Percentiles rank a stretch among this genome's conserved stretches.
These are phyloP conservation scores for Aspergillus olivimuriae DNA, from an alignment of 495 filamentous ascomycete genomes.

Conservation along the genomic window DNA sequence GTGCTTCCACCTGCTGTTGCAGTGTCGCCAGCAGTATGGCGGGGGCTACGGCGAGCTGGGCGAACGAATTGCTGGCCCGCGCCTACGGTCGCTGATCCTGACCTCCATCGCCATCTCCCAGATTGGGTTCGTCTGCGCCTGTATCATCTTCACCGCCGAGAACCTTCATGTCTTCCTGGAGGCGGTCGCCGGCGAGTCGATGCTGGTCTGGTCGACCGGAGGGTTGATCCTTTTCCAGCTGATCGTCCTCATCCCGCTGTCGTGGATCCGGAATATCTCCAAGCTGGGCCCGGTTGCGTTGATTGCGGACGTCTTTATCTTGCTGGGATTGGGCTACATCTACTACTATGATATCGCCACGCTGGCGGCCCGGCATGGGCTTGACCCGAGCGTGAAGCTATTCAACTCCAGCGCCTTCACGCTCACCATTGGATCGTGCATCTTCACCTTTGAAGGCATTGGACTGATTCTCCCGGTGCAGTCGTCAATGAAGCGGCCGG, in stretches of 20 bases:
- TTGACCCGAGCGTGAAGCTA: constrained; percentile 64
- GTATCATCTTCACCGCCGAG: constrained; percentile 89
- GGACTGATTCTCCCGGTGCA: constrained; percentile 92
- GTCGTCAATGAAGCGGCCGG: constrained; percentile 77
- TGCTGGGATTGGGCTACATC: constrained; percentile 78
- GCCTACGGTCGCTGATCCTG: constrained; percentile 73
- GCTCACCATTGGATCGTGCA: constrained; percentile 87
- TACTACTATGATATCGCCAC: constrained; percentile 86
- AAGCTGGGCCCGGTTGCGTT: constrained; percentile 78
- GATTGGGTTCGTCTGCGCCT: constrained; percentile 87
- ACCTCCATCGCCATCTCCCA: constrained; percentile 79
- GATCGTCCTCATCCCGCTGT: constrained; percentile 77
- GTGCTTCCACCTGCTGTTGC: constrained; percentile 83
- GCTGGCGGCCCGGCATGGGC: constrained; percentile 53
- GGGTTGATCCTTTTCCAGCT: constrained; percentile 81
- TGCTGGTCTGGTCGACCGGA: constrained; percentile 63
- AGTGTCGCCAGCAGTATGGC: constrained; percentile 68
- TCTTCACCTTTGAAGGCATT: constrained; percentile 94
- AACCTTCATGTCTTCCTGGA: constrained; percentile 82
- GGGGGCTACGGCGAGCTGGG: constrained; percentile 90
- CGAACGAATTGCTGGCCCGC: constrained; percentile 73
- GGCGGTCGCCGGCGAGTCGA: constrained; percentile 54
- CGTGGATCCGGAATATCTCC: constrained; percentile 81
- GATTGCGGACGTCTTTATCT: constrained; percentile 81
- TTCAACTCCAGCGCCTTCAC: constrained; percentile 84